Evolutionary conservation across 2,329 filamentous ascomycete species (phyloP).

Genomic region (Neonectria hederae): DNA sequence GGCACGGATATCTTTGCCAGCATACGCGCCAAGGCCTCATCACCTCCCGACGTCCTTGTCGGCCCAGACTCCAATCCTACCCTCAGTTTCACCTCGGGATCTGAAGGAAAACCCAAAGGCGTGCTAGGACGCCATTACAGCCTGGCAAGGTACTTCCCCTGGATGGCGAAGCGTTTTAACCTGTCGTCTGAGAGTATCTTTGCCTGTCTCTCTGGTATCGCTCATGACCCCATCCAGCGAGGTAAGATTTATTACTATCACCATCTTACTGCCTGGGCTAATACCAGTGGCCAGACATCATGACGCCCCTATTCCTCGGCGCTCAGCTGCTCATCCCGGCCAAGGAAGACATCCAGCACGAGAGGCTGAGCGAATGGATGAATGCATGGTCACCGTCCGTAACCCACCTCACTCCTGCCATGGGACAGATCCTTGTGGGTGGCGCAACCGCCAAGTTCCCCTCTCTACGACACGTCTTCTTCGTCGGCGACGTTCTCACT

Average conservation of each 20-base stretch:
- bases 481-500: constrained; percentile 90
- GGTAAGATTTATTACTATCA: neutral
- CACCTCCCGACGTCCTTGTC: constrained; percentile 78
- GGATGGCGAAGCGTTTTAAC: constrained; percentile 89
- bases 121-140: constrained; percentile 89
- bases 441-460: constrained; percentile 78
- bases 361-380: constrained; percentile 62
- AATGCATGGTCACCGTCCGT: constrained; percentile 51
- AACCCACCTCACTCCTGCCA: constrained; percentile 91
- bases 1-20: constrained; percentile 74
- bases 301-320: constrained; percentile 89
- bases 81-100: constrained; percentile 77
- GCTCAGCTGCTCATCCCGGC: constrained; percentile 82
- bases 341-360: constrained; percentile 85
- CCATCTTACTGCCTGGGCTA: too few relatives aligned
- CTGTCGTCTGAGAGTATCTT: constrained; percentile 78
- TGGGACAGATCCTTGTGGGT: constrained; percentile 92
- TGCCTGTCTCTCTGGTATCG: constrained; percentile 71
- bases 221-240: neutral
- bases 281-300: constrained; percentile 67
- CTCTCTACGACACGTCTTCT: constrained; percentile 75
- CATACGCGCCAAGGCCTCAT: constrained; percentile 58
- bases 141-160: constrained; percentile 86
- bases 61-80: constrained; percentile 87
- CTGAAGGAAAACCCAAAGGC: constrained; percentile 83